Evolutionary conservation across 2,329 filamentous ascomycete species (phyloP).

Genomic region (Paecilomyces fulvus): DNA sequence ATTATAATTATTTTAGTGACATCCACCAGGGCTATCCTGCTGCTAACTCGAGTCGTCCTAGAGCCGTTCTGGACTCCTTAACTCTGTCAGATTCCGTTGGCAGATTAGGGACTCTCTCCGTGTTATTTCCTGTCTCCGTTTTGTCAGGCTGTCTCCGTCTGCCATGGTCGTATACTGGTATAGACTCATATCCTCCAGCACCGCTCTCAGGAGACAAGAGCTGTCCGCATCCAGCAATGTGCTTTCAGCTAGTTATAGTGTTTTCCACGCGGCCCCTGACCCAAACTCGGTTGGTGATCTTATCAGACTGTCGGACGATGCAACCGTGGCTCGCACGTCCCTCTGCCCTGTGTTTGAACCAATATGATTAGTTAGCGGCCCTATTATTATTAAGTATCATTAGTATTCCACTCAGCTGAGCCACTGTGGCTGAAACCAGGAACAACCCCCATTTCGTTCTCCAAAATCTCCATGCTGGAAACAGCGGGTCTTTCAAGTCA

Average conservation of each 20-base stretch:
- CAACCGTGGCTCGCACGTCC: background rate
- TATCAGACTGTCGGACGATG: background rate
- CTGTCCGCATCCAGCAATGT: too few species aligned
- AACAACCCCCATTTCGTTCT: background rate
- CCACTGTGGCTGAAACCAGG: background rate
- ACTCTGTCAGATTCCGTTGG: background rate
- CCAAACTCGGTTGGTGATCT: background rate
- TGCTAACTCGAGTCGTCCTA: too few species aligned
- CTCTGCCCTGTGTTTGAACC: background rate
- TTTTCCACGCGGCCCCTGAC: background rate
- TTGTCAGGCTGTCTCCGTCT: background rate
- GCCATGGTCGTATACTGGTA: background rate
- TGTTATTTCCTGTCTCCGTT: background rate
- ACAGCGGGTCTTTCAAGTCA: background rate
- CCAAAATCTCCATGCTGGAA: background rate
- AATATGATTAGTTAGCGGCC: background rate
- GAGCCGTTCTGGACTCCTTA: too few species aligned
- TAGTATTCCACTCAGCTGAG: background rate
- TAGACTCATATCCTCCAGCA: too few species aligned
- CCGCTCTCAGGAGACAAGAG: too few species aligned
- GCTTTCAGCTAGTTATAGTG: background rate
- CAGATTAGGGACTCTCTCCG: background rate
- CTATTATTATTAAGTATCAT: too few species aligned
- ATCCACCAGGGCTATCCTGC: too few species aligned
- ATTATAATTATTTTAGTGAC: background rate